Percentiles rank a stretch among this genome's conserved stretches.
Evolutionary conservation across 2,329 filamentous ascomycete genomes (phyloP).

Genomic region (Dactylellina haptotyla): DNA sequence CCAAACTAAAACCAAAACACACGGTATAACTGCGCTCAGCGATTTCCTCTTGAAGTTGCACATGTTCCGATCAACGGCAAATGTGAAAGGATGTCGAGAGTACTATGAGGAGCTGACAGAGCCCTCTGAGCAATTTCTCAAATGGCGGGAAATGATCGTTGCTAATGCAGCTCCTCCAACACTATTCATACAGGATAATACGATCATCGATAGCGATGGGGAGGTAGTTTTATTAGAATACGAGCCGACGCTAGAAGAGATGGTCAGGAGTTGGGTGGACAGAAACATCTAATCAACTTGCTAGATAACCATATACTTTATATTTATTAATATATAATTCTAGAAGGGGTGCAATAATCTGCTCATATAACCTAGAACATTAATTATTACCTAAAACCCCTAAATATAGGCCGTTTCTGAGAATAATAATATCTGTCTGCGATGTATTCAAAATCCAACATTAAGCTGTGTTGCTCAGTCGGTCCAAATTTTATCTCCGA

Average conservation of each 20-base stretch:
- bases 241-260: conserved; percentile 66
- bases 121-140: conserved; percentile 85
- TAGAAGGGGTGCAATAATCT: no score
- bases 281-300: conserved; percentile 54
- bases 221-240: conserved; percentile 69
- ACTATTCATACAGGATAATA: conserved; percentile 73
- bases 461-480: background rate
- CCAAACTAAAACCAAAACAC: conserved; percentile 83
- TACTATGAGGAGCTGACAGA: conserved; percentile 86
- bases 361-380: no score
- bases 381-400: no score
- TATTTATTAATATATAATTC: no score
- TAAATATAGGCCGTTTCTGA: background rate
- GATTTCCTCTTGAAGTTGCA: conserved; percentile 90
- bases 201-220: conserved; percentile 62
- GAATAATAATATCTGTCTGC: no score
- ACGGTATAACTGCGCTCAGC: conserved; percentile 83
- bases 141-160: conserved; percentile 64
- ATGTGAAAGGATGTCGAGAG: conserved; percentile 78
- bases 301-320: no score
- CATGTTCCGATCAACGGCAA: conserved; percentile 89
- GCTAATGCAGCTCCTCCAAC: conserved; percentile 67
- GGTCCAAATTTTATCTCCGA: conserved; percentile 37
- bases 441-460: background rate
- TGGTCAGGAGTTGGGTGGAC: conserved; percentile 66